Evolutionary conservation across 352 stramenopile species (phyloP), one percentile per base, ranked within the genome.

Genomic region (Thraustochytrium striatum): DNA sequence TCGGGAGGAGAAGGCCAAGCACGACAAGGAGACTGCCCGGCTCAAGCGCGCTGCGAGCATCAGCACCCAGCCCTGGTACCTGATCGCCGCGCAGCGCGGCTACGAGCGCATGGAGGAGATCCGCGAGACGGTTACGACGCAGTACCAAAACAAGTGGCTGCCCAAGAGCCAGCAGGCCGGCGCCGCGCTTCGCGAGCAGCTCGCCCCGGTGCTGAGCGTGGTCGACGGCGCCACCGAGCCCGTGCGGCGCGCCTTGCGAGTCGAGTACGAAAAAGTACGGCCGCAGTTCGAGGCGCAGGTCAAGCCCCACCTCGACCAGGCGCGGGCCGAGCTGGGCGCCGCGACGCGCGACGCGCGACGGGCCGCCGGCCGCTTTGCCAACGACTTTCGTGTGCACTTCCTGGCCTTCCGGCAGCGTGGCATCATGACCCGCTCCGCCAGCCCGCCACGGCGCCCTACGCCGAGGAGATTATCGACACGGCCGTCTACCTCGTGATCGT

Each of bases 81-180:
- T 99, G 85, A 99, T 96, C 96, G 96, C 99, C 72, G 95, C 98
- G 70, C 85, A 99, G 8, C 95, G 95, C 43, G 95, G 98, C 72
- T 96, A 99, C 83, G 88, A 97, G 70, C 90, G 95, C 78, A 61
- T 95, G 38, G 97, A 92, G 85, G 98, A 98, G 84, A 97, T 98
- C 83, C 82, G 98, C 36, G 94, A 96, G 65, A 91, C 92, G 81
- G 94, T 94, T n/a, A 99, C 99, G 84, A 98, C 99, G 75, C 91
- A 91, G 0, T 89, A 98, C 81, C 90, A 41, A 2, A 2, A 68
- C 21, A 36, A 65, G 13, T 11, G 36, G n/a, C 0, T 58, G 1
- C 53, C 61, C n/a, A 7, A n/a, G n/a, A 32, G 11, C 11, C 43
- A 75, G 50, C 32, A 58, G 28, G 13, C 33, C 5, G 5, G 65